phyloP scores from a whole-genome alignment of 352 stramenopile genomes.

The Elongisporangium anandrum region DNA sequence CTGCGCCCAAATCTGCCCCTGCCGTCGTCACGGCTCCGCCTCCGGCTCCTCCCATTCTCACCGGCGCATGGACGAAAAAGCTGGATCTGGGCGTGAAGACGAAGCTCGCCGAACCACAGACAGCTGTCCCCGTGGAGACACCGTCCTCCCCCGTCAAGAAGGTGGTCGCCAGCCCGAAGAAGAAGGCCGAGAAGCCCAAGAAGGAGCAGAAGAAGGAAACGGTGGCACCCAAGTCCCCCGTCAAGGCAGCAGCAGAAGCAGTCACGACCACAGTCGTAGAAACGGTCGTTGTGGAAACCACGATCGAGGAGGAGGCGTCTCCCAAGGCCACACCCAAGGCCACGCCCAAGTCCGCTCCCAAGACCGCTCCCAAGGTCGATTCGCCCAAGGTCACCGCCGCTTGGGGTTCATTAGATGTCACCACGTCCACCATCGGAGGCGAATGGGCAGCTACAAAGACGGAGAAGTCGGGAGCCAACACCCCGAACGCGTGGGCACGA shows the following conservation, averaged over 20 bases:
- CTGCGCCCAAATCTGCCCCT: too few species aligned
- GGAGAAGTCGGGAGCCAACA: conserved; percentile 46
- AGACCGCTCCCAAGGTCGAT: conserved; percentile 44
- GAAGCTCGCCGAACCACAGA: conserved; percentile 24
- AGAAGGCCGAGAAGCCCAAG: conserved; percentile 40
- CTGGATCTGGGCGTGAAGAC: conserved; percentile 44
- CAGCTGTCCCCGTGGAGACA: conserved; percentile 5
- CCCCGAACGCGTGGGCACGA: conserved; percentile 64
- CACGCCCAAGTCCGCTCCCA: conserved; percentile 14
- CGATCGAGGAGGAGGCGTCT: conserved; percentile 23
- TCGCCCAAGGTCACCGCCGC: conserved; percentile 21
- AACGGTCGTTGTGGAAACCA: conserved; percentile 9
- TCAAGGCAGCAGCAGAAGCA: background rate
- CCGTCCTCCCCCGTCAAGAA: conserved; percentile 11
- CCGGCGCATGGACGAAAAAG: conserved; percentile 71
- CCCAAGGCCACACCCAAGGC: conserved; percentile 25
- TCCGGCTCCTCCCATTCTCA: conserved; percentile 52
- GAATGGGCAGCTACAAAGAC: conserved; percentile 52
- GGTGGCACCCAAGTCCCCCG: conserved; percentile 1
- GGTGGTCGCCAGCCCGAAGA: conserved; percentile 30
- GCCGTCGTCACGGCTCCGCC: conserved; percentile 19
- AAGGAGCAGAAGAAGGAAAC: conserved; percentile 34
- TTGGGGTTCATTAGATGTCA: conserved; percentile 69
- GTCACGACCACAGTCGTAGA: conserved; percentile 14
- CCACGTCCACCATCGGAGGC: conserved; percentile 40